Conservation (phyloP, 2,329 filamentous ascomycete genomes). For the Claviceps monticola region DNA sequence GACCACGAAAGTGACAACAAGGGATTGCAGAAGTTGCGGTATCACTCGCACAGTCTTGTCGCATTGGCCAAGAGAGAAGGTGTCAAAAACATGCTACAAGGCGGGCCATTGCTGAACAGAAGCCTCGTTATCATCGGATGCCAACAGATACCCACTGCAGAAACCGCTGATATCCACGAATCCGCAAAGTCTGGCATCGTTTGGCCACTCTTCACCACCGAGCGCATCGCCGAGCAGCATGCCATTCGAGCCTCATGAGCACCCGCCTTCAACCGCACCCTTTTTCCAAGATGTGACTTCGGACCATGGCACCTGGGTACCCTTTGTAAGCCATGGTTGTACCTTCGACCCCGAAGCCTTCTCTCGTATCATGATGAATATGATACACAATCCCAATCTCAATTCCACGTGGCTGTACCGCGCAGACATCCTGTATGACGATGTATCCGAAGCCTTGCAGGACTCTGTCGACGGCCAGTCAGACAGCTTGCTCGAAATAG, state of each 20-base stretch:
- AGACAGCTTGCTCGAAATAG: not conserved
- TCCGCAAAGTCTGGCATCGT: too few species aligned
- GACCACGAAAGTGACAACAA: too few species aligned
- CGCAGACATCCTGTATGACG: conserved; percentile 51
- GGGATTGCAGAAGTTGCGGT: too few species aligned
- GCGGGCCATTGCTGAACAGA: too few species aligned
- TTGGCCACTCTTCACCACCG: not conserved
- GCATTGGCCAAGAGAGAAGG: too few species aligned
- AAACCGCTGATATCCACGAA: too few species aligned
- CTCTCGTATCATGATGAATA: conserved; percentile 53
- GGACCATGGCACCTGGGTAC: conserved; percentile 30
- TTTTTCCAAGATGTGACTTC: conserved; percentile 15
- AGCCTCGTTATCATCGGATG: too few species aligned
- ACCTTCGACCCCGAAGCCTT: conserved; percentile 52
- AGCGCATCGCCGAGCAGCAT: conserved; percentile 3
- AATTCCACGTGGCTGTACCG: conserved; percentile 67
- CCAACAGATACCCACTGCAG: too few species aligned
- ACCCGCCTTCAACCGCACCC: conserved; percentile 13
- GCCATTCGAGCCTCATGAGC: conserved; percentile 17
- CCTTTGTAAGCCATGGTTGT: conserved; percentile 42
- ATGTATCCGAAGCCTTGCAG: conserved; percentile 7
- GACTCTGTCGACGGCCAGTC: not conserved
- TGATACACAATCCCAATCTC: conserved; percentile 67
- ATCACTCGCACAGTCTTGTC: too few species aligned
- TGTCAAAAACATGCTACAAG: too few species aligned